A percentile compares a stretch with the other conserved stretches of the same genome.
These are phyloP conservation scores for Triticum urartu DNA, from an alignment of 176 grass and related monocot genomes.

Conservation along the genomic window DNA sequence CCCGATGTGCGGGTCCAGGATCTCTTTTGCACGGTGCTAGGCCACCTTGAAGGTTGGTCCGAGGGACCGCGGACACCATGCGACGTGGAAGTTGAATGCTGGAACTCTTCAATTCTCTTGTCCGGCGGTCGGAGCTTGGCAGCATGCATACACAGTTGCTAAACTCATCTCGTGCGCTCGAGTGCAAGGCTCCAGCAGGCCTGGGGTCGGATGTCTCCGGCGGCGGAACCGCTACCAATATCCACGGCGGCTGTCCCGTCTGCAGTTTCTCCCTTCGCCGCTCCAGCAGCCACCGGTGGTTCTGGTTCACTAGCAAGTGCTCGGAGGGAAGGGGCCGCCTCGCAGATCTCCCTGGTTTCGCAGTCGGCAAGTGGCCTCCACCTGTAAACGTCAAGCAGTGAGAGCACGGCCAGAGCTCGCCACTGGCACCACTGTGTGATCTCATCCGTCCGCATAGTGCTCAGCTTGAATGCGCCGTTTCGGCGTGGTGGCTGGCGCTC, in stretches of 20 bases:
- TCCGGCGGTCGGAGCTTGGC: neutral
- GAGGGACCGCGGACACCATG: neutral
- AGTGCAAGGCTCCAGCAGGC: neutral
- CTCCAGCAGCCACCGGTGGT: neutral
- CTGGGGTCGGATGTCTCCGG: neutral
- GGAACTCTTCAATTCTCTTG: neutral
- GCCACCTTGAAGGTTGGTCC: no score
- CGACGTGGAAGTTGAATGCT: constrained; percentile 1
- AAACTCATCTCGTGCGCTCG: neutral
- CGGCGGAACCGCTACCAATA: neutral
- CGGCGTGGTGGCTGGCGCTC: neutral
- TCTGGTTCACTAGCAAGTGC: neutral
- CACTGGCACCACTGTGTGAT: neutral
- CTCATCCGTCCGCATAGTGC: neutral
- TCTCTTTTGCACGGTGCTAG: neutral
- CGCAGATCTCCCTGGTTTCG: neutral
- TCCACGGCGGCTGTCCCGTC: neutral
- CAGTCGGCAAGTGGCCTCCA: neutral
- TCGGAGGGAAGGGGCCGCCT: no score
- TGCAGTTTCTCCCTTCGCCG: neutral
- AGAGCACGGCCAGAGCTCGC: neutral
- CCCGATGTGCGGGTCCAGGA: no score
- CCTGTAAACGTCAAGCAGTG: neutral
- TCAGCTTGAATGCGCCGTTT: neutral
- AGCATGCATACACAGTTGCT: neutral